Conservation (phyloP, 345 rosid species). For the Salix viminalis region DNA sequence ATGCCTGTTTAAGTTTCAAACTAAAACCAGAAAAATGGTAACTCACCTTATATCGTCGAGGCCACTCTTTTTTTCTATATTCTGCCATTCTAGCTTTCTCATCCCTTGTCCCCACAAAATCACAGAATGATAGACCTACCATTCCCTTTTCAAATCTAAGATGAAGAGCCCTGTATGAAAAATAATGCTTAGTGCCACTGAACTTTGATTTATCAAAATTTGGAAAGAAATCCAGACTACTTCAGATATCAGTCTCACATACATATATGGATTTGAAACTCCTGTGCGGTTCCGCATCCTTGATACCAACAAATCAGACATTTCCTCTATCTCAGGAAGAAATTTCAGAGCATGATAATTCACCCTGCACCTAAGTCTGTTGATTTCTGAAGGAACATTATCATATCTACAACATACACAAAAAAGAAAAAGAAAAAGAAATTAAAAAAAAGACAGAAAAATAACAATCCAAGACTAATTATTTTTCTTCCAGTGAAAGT, state of each 20-base stretch:
- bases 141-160: constrained; percentile 99
- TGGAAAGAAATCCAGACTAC: constrained; percentile 11
- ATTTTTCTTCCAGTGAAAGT: neutral
- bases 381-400: constrained; percentile 95
- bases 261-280: constrained; percentile 80
- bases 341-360: constrained; percentile 98
- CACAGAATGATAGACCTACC: constrained; percentile 98
- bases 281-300: constrained; percentile 98
- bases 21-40: constrained; percentile 7
- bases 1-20: constrained; percentile 1
- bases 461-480: neutral
- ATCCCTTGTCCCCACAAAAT: constrained; percentile 96
- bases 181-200: constrained; percentile 2
- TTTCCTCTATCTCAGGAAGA: constrained; percentile 85
- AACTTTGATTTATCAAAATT: constrained; percentile 12
- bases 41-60: constrained; percentile 89
- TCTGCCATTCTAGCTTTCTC: constrained; percentile 95
- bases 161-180: constrained; percentile 86
- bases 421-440: constrained; percentile 5
- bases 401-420: constrained; percentile 62
- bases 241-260: constrained; percentile 27
- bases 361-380: constrained; percentile 95
- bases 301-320: constrained; percentile 84
- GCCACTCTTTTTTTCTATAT: constrained; percentile 97
- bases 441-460: neutral